These are phyloP conservation scores for Colletotrichum phormii DNA, from an alignment of 2,329 filamentous ascomycete species.

Conservation along the genomic window DNA sequence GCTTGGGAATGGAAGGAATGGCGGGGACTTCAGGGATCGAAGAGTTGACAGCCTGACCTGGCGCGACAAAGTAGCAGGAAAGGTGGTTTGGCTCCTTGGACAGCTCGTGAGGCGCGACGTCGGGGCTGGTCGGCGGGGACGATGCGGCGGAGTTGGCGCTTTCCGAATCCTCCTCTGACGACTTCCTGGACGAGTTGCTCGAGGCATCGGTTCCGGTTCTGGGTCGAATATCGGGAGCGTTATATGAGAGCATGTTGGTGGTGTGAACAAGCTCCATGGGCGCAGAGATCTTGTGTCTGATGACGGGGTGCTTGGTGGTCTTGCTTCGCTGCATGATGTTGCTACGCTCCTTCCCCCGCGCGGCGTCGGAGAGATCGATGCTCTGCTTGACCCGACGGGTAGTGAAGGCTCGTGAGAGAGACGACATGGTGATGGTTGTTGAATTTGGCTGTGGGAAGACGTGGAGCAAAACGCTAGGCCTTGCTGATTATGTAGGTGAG, in stretches of 20 bases:
- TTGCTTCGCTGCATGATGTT: slow-evolving; percentile 59
- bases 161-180: slow-evolving; percentile 80
- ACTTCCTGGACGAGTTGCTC: slow-evolving; percentile 64
- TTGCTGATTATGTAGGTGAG: slow-evolving; percentile 2
- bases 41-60: slow-evolving; percentile 57
- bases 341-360: slow-evolving; percentile 37
- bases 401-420: slow-evolving; percentile 78
- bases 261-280: slow-evolving; percentile 91
- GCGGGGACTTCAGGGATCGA: slow-evolving; percentile 54
- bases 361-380: slow-evolving; percentile 57
- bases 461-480: background rate
- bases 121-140: slow-evolving; percentile 76
- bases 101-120: slow-evolving; percentile 67
- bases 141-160: slow-evolving; percentile 63
- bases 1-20: slow-evolving; percentile 78
- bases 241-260: slow-evolving; percentile 96
- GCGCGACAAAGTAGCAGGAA: slow-evolving; percentile 73
- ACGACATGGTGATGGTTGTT: slow-evolving; percentile 56
- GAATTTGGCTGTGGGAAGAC: background rate
- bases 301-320: slow-evolving; percentile 57
- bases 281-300: slow-evolving; percentile 83
- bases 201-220: slow-evolving; percentile 61
- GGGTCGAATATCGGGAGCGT: slow-evolving; percentile 81
- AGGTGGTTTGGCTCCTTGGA: slow-evolving; percentile 73
- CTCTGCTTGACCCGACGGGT: slow-evolving; percentile 74